These are phyloP conservation scores for Candida tallmaniae DNA, from an alignment of 805 yeast species.

Conservation along the genomic window DNA sequence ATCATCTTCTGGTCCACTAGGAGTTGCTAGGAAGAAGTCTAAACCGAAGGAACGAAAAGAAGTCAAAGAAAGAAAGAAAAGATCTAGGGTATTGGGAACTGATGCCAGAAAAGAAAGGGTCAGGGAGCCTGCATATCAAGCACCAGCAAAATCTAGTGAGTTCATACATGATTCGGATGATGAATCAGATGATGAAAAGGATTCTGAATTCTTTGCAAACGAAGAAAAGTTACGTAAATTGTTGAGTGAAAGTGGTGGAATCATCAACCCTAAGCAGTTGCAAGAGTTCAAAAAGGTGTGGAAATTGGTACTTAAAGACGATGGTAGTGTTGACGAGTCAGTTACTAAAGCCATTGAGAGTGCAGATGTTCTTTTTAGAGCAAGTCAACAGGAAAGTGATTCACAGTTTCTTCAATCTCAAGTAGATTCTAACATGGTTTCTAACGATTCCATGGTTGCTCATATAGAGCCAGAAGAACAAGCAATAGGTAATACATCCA, in stretches of 20 bases:
- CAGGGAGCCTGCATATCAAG: constrained; percentile 10
- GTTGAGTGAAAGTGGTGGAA: constrained; percentile 33
- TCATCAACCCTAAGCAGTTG: constrained; percentile 29
- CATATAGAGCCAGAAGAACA: too few species aligned
- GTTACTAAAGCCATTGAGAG: constrained; percentile 9
- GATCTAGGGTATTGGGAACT: constrained; percentile 7
- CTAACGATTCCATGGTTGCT: too few species aligned
- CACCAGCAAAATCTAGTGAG: constrained; percentile 44
- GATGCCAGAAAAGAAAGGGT: constrained; percentile 4
- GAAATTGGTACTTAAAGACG: constrained; percentile 13
- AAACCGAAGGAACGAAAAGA: constrained; percentile 5
- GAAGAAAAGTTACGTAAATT: constrained; percentile 47
- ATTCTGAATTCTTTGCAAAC: constrained; percentile 48
- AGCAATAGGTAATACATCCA: constrained; percentile 3
- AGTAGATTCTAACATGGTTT: too few species aligned
- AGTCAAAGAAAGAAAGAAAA: constrained; percentile 9
- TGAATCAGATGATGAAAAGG: constrained; percentile 54
- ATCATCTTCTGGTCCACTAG: constrained; percentile 17
- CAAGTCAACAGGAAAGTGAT: constrained; percentile 8
- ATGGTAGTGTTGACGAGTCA: constrained; percentile 8
- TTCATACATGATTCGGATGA: constrained; percentile 59
- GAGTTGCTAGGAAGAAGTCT: constrained; percentile 23
- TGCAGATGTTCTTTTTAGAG: constrained; percentile 10
- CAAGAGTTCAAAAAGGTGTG: constrained; percentile 29
- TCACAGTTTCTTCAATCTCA: too few species aligned